Conservation (phyloP, 345 rosid genomes). For the Eutrema heterophyllum region DNA sequence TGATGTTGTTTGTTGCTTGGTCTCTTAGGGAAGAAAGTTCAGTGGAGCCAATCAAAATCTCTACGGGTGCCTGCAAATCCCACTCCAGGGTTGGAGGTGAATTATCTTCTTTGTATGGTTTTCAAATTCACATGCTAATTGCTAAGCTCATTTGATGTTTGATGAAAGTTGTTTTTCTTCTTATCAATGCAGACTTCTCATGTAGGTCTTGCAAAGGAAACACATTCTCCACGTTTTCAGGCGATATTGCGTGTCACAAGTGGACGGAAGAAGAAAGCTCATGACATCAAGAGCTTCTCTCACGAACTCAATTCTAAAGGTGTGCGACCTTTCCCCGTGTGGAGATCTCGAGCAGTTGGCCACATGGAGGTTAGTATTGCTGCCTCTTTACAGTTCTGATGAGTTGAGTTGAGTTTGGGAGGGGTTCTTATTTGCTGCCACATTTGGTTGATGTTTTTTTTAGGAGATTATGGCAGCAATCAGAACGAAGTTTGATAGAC, state of each 20-base stretch:
- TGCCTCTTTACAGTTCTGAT: background rate
- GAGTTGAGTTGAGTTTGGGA: background rate
- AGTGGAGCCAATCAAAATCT: conserved; percentile 68
- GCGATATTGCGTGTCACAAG: conserved; percentile 81
- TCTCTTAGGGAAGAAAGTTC: conserved; percentile 50
- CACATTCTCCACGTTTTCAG: conserved; percentile 83
- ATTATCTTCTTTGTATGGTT: conserved; percentile 3
- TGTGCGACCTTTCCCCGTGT: conserved; percentile 80
- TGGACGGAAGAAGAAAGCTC: conserved; percentile 74
- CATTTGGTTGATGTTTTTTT: background rate
- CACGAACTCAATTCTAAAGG: conserved; percentile 98
- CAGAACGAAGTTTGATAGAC: conserved; percentile 70
- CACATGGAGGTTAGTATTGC: conserved; percentile 71
- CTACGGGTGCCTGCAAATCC: conserved; percentile 38
- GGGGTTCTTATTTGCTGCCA: too few relatives aligned
- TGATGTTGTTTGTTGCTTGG: conserved; percentile 6
- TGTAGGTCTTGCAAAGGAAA: conserved; percentile 66
- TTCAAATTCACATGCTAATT: background rate
- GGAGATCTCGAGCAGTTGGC: conserved; percentile 82
- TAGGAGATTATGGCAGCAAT: conserved; percentile 86
- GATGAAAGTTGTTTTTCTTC: background rate
- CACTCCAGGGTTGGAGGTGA: conserved; percentile 69
- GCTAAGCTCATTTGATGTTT: background rate
- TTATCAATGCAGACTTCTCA: conserved; percentile 46
- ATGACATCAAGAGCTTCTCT: conserved; percentile 92